These are phyloP conservation scores for Lepiota venenata DNA, from an alignment of 768 basidiomycete species.

Conservation along the genomic window DNA sequence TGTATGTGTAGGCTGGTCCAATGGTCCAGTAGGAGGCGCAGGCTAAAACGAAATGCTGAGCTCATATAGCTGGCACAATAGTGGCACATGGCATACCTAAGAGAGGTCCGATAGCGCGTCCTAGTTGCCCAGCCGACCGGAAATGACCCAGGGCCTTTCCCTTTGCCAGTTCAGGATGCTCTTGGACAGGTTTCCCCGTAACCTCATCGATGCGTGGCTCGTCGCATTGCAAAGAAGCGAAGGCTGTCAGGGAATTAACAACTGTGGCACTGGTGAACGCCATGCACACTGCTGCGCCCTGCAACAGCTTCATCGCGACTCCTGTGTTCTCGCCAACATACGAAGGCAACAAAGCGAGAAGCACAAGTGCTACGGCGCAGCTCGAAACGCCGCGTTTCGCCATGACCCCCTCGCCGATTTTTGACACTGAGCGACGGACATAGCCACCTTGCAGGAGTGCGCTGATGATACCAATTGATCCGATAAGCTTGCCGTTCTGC, in stretches of 20 bases:
- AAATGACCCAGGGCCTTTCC: conserved; percentile 84
- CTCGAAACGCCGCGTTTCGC: conserved; percentile 75
- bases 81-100: conserved; percentile 54
- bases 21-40: conserved; percentile 89
- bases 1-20: conserved; percentile 78
- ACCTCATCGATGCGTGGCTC: conserved; percentile 54
- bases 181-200: conserved; percentile 50
- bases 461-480: conserved; percentile 86
- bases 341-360: conserved; percentile 71
- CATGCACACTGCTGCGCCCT: conserved; percentile 76
- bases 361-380: conserved; percentile 66
- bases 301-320: conserved; percentile 51
- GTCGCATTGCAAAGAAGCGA: conserved; percentile 89
- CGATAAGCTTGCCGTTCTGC: conserved; percentile 84
- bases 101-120: conserved; percentile 88
- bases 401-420: conserved; percentile 78
- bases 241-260: conserved; percentile 88
- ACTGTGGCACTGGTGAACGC: conserved; percentile 96
- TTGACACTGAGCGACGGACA: conserved; percentile 76
- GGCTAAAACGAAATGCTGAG: conserved; percentile 40
- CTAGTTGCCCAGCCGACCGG: conserved; percentile 91
- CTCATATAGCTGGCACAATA: conserved; percentile 10
- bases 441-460: conserved; percentile 93
- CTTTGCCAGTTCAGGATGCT: conserved; percentile 72
- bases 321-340: conserved; percentile 38